phyloP scores from a whole-genome alignment of 352 stramenopile species.

The Globisporangium takayamanum region DNA sequence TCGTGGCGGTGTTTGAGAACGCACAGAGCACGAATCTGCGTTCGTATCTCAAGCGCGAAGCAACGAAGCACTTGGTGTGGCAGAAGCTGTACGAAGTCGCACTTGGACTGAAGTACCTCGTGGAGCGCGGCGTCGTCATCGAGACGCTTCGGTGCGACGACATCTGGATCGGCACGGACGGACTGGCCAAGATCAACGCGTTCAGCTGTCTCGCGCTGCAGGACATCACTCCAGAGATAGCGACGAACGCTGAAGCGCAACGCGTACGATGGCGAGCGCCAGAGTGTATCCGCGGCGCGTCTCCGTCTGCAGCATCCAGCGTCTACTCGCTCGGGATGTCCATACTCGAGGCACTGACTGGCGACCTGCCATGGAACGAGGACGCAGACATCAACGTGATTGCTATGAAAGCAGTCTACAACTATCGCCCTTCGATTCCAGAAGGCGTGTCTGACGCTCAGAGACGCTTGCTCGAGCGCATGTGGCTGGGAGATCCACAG shows the following conservation, averaged over 20 bases:
- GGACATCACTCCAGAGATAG: not conserved
- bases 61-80: not conserved
- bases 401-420: too few relatives aligned
- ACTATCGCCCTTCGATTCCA: too few relatives aligned
- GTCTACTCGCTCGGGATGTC: conserved; percentile 15
- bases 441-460: too few relatives aligned
- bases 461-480: too few relatives aligned
- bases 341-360: conserved; percentile 8
- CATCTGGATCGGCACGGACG: not conserved
- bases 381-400: not conserved
- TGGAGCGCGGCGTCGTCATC: not conserved
- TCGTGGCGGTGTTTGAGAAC: conserved; percentile 5
- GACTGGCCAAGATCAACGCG: conserved; percentile 1
- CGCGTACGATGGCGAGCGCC: conserved; percentile 1
- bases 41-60: not conserved
- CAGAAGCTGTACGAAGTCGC: conserved; percentile 7
- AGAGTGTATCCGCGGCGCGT: too few relatives aligned
- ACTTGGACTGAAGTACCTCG: conserved; percentile 29
- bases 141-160: not conserved
- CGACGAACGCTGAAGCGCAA: not conserved
- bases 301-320: conserved; percentile 3
- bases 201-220: not conserved
- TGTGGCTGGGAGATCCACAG: too few relatives aligned
- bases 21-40: not conserved
- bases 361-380: not conserved